Base-by-base conservation (phyloP, 805 yeast species). In the Pichia gijzeniarum region DNA sequence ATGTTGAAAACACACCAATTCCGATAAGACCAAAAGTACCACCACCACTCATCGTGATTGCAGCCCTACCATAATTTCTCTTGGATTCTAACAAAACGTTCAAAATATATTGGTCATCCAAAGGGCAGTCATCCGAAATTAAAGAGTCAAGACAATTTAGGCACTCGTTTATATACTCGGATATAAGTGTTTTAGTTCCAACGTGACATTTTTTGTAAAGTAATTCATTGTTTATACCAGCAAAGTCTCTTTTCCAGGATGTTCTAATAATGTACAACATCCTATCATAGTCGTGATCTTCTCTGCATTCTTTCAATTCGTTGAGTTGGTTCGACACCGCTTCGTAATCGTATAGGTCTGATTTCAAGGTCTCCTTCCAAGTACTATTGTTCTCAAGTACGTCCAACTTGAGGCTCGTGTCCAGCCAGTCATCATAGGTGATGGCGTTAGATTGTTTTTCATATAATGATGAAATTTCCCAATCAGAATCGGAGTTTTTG, bases 31-130 rank as follows among this genome's bases (percentile, higher is more conserved):
- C 99, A 67, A 91, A 85, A 4, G 95, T 85, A 2, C 95, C 89
- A 2, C 99, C 99, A 1, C 99, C 99, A 40, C 95, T 83, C 44
- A 93, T 72, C n/a, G 95, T 88, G 22, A 93, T 68, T 0, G 98
- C 99, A 0, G 98, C 90, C 45, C 96, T 73, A 0, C 99, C 99
- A 42, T 86, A 86, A 56, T 90, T 88, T 61, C 85, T 85, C 48
- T 96, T 72, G 0, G 97, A 86, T 59, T 91, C 95, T 34, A 85
- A 77, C 30, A 91, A 68, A 75, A 86, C 85, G 2, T 85, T 85
- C 45, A 91, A 67, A 14, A 86, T 70, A 55, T 85, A 81, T 12
- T 77, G 62, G 49, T 82, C 89, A 59, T 85, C 91, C 27, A 86
- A 50, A 10, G 69, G 62, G 13, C 67, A 62, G 6, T 59, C 57